phyloP scores from a whole-genome alignment of 108 stramenopile genomes.

The Nannochloropsis granulata region DNA sequence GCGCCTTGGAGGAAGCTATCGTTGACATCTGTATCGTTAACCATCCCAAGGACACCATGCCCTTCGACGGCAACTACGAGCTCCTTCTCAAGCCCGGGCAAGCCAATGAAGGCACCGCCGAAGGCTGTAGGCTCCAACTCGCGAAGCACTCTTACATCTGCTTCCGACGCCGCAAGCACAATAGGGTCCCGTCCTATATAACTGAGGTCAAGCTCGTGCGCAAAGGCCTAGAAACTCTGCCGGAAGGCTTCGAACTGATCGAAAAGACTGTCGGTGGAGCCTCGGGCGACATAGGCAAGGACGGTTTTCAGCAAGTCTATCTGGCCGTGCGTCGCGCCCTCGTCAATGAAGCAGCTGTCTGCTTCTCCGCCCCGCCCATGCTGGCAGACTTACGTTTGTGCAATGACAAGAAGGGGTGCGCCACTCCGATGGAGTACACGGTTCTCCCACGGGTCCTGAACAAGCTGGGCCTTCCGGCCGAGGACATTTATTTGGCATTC shows the following conservation, averaged over 20 bases:
- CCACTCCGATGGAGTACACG: neutral
- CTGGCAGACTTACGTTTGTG: neutral
- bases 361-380: neutral
- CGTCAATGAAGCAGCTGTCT: neutral
- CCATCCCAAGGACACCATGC: neutral
- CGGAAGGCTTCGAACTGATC: neutral
- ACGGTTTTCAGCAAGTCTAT: neutral
- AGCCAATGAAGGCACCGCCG: neutral
- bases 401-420: neutral
- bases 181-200: neutral
- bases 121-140: neutral
- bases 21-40: neutral
- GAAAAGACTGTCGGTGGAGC: neutral
- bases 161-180: neutral
- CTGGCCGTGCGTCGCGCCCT: neutral
- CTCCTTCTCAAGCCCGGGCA: neutral
- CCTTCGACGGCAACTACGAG: neutral
- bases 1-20: neutral
- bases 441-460: neutral
- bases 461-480: neutral
- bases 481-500: conserved; percentile 27
- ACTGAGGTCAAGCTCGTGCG: neutral
- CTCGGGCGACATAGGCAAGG: neutral
- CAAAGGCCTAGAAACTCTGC: neutral
- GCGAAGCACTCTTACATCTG: neutral